phyloP scores from a whole-genome alignment of 371 early-diverging fungal species.

The Fennellomyces sp. region DNA sequence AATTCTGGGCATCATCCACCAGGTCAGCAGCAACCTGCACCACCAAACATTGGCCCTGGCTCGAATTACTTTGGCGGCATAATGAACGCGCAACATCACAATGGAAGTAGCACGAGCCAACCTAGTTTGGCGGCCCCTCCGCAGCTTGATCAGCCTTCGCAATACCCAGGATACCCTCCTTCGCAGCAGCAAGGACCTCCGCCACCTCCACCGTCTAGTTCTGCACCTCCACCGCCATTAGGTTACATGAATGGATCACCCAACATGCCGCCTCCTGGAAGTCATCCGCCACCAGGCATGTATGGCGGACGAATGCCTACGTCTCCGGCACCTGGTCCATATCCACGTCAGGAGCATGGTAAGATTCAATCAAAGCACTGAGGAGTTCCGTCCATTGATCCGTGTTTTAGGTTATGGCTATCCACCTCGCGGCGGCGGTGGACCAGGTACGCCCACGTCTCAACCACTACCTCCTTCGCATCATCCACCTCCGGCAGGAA shows the following conservation, averaged over 20 bases:
- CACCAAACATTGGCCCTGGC: conserved; percentile 29
- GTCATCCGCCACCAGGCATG: neutral
- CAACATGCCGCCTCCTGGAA: conserved; percentile 5
- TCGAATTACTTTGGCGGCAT: conserved; percentile 31
- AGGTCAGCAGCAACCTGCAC: conserved; percentile 13
- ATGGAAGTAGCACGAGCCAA: conserved; percentile 3
- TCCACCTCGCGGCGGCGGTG: conserved; percentile 10
- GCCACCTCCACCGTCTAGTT: conserved; percentile 7
- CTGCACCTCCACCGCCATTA: conserved; percentile 6
- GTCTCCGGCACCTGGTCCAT: conserved; percentile 17
- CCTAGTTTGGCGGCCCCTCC: conserved; percentile 9
- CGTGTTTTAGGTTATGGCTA: conserved; percentile 14
- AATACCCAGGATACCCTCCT: conserved; percentile 14
- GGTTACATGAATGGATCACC: conserved; percentile 16
- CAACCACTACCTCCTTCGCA: conserved; percentile 6
- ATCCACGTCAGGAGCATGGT: conserved; percentile 15
- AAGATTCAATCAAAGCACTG: neutral
- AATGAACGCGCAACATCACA: conserved; percentile 22
- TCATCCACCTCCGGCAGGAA: neutral
- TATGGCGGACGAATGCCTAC: conserved; percentile 17
- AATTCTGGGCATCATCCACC: conserved; percentile 5
- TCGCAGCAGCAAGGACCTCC: conserved; percentile 9
- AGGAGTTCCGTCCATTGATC: neutral
- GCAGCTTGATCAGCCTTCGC: conserved; percentile 6
- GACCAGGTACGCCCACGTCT: conserved; percentile 13